phyloP scores from a whole-genome alignment of 108 stramenopile species.

The Nitzschia sp. region DNA sequence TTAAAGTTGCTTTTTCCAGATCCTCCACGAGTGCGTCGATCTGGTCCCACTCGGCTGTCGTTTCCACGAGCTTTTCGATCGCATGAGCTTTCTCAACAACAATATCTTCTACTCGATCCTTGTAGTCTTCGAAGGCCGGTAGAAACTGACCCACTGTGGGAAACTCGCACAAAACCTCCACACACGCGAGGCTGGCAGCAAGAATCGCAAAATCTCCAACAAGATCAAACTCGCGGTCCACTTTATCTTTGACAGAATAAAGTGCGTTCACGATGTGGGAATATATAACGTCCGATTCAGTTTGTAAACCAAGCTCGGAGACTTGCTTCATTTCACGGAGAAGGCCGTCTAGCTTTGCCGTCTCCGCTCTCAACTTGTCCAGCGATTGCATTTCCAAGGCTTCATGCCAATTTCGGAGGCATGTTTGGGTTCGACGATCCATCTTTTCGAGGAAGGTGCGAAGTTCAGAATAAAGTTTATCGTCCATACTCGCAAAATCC shows the following conservation, averaged over 20 bases:
- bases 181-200: background rate
- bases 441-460: background rate
- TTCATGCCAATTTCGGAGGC: background rate
- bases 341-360: background rate
- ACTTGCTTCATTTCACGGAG: background rate
- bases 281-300: background rate
- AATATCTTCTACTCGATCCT: conserved; percentile 21
- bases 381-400: background rate
- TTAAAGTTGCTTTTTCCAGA: conserved; percentile 30
- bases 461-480: background rate
- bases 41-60: conserved; percentile 47
- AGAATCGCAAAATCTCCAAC: background rate
- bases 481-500: background rate
- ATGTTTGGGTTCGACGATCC: background rate
- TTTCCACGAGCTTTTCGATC: conserved; percentile 36
- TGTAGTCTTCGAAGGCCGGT: conserved; percentile 5
- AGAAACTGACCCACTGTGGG: background rate
- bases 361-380: background rate
- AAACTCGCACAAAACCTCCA: conserved; percentile 2
- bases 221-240: conserved; percentile 5
- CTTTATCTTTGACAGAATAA: background rate
- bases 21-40: conserved; percentile 34
- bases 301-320: background rate
- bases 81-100: conserved; percentile 30
- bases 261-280: background rate